A percentile compares a stretch with the other conserved stretches of the same genome.
These are phyloP conservation scores for Auricularia cornea DNA, from an alignment of 768 basidiomycete species.

Conservation along the genomic window DNA sequence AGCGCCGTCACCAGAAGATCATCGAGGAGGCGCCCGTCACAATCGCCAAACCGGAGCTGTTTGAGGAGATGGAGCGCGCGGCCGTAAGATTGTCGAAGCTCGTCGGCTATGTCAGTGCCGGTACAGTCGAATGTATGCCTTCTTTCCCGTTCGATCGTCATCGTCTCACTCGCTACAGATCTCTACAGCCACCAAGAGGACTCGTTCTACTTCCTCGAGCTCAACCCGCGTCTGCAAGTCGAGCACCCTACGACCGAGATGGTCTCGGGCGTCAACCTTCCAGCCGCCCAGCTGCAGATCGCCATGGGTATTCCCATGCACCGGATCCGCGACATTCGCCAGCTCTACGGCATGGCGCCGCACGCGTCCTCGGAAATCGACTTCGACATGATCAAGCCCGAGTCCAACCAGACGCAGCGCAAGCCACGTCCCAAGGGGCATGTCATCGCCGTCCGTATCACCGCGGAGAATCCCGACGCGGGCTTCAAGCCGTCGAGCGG, in stretches of 20 bases:
- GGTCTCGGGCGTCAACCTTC: slow-evolving; percentile 98
- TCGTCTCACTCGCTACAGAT: slow-evolving; percentile 38
- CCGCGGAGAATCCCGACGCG: slow-evolving; percentile 98
- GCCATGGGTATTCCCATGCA: slow-evolving; percentile 98
- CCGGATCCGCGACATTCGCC: slow-evolving; percentile 91
- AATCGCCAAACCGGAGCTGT: slow-evolving; percentile 84
- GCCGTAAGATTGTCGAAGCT: slow-evolving; percentile 99
- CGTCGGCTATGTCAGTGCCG: slow-evolving; percentile 97
- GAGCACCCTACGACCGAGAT: slow-evolving; percentile 99
- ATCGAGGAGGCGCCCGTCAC: slow-evolving; percentile 99
- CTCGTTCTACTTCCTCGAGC: slow-evolving; percentile 93
- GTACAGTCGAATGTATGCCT: slow-evolving; percentile 88
- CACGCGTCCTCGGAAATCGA: slow-evolving; percentile 88
- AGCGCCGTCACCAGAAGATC: slow-evolving; percentile 98
- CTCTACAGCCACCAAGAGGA: slow-evolving; percentile 92
- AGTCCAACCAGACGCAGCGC: slow-evolving; percentile 79
- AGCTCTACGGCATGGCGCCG: slow-evolving; percentile 89
- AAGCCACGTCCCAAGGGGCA: slow-evolving; percentile 97
- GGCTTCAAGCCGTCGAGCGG: slow-evolving; percentile 99
- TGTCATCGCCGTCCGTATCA: slow-evolving; percentile 98
- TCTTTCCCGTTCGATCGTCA: slow-evolving; percentile 8
- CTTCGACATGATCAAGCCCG: slow-evolving; percentile 90
- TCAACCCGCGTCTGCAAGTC: slow-evolving; percentile 98
- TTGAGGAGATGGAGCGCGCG: slow-evolving; percentile 97
- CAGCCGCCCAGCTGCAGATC: slow-evolving; percentile 92